These are phyloP conservation scores for Rubus idaeus DNA, from an alignment of 306 rosid species.

Conservation along the genomic window DNA sequence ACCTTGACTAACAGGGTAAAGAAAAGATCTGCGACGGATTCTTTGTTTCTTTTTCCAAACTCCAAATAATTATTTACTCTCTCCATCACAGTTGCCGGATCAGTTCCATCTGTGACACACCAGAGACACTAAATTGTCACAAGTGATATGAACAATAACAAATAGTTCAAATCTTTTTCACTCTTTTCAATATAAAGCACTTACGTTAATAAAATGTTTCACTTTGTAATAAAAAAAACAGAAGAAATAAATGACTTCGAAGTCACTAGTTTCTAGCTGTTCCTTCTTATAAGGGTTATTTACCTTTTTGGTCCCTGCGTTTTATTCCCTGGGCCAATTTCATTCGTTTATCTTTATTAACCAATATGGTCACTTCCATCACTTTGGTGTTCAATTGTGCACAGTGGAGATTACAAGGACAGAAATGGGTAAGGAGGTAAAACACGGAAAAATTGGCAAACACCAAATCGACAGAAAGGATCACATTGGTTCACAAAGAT, in stretches of 20 bases:
- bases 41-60: conserved; percentile 18
- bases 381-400: neutral
- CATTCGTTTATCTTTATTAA: neutral
- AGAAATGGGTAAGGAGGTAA: neutral
- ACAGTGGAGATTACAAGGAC: neutral
- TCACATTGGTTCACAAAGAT: neutral
- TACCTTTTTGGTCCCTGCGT: neutral
- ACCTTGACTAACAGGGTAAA: conserved; percentile 16
- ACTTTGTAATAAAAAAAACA: neutral
- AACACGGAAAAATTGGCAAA: neutral
- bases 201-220: neutral
- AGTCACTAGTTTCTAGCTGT: neutral
- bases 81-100: conserved; percentile 8
- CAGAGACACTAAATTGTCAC: neutral
- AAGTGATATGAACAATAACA: neutral
- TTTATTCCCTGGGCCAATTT: neutral
- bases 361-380: neutral
- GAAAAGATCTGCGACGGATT: conserved; percentile 12
- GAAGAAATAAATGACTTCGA: neutral
- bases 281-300: neutral
- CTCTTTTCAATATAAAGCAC: neutral
- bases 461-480: neutral
- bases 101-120: conserved; percentile 13
- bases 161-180: neutral
- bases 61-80: neutral